Evolutionary conservation across 257 asterid genomes (phyloP), one percentile per base, ranked within the genome.

Genomic region (Lithospermum erythrorhizon): DNA sequence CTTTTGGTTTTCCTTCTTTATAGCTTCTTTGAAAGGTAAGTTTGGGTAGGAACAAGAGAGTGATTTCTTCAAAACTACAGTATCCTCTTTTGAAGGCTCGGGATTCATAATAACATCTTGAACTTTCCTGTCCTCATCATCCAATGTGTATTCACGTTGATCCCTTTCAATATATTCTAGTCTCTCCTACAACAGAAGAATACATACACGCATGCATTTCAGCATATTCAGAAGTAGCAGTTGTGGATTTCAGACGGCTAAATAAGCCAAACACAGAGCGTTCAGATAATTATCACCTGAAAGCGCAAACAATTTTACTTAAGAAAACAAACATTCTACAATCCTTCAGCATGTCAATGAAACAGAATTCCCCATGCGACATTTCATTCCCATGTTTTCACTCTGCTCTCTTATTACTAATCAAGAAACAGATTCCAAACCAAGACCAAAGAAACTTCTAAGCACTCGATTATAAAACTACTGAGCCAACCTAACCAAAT

Each of bases 31-130:
- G 69, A 86, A 65, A 63, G 95, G 86, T 72, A 89, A 55, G 65
- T 80, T 81, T 25, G 95, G 95, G 69, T 89, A 86, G 65, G 97
- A 82, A 81, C 85, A 86, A 55, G 97, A 89, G 62, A 89, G 94
- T 41, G 83, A 77, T 70, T 89, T 89, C 79, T 83, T 89, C 76
- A 89, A 69, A 32, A 86, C 81, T 32, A 65, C 65, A 13, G 94
- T 70, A 35, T 86, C 94, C 51, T 79, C 80, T 37, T 63, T 76
- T 37, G 95, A 86, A 22, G 86, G 89, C 37, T 87, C 94, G 29
- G 91, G 84, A 57, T 75, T 83, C 77, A 89, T 79, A 57, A 89
- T 86, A 69, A 89, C 87, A 60, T 76, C 64, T 68, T 86, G 95
- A 73, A 81, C 91, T 76, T 62, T 89, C 72, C 73, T 86, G 68